Base-by-base conservation (phyloP, 306 rosid genomes). In the Ochetophila trinervis region DNA sequence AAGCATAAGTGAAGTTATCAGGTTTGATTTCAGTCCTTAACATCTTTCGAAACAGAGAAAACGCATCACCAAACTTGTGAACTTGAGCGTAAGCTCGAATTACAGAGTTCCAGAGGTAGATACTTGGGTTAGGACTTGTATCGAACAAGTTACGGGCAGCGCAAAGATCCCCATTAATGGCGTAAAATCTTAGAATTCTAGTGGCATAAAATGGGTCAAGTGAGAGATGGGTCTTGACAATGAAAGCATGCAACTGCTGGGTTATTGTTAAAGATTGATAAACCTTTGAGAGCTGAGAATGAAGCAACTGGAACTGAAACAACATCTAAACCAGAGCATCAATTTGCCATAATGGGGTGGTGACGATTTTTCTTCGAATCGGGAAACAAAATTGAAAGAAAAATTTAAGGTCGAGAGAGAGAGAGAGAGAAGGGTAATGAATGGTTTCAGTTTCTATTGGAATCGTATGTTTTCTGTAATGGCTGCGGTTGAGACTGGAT, bases 41-140 rank as follows among this genome's bases (percentile, higher is more conserved):
- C 97, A 86, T 87, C 60, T 57, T 63, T 8, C 57, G 24, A 79
- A 89, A 89, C 35, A 89, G 82, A 72, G 82, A 81, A 8, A 84
- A 68, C 30, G 98, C 85, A 56, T 63, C 66, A 23, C n/a, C 2
- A 57, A 87, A 87, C 49, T 68, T 64, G 49, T n/a, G 69, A 63
- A 86, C 80, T 69, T 58, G 74, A 0, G 98, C 95, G 9, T 79
- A 79, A 57, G 93, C 92, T 23, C 98, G 88, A 62, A 92, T 92
- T 19, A 92, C 68, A 56, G 98, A 84, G 55, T 93, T 93, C 95
- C 95, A 89, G 13, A 93, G 88, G 76, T 75, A 89, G 63, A 89
- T 87, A 10, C 79, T 89, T 76, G 72, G 84, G 53, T 23, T 59
- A 57, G 89, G 69, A 72, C 73, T 82, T 82, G 71, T 59, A 32